A percentile compares a stretch with the other conserved stretches of the same genome.
These are phyloP conservation scores for Zygosaccharomyces rouxii DNA, from an alignment of 805 yeast species.

Conservation along the genomic window DNA sequence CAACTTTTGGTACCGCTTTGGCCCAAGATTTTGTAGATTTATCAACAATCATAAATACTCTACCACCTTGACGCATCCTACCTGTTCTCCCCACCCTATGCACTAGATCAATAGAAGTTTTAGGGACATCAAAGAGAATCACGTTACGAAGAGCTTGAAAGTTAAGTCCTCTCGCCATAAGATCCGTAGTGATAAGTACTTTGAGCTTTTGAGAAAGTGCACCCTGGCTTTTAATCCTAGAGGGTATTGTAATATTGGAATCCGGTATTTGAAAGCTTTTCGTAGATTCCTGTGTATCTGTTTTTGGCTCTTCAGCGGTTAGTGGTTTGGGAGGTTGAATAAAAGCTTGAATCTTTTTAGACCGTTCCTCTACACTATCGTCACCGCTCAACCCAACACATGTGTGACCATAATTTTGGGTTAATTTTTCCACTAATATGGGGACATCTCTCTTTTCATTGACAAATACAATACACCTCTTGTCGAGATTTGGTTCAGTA, in stretches of 20 bases:
- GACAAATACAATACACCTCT: slow-evolving; percentile 80
- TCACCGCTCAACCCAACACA: slow-evolving; percentile 65
- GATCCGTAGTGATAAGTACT: slow-evolving; percentile 81
- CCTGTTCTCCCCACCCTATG: slow-evolving; percentile 96
- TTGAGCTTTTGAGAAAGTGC: slow-evolving; percentile 38
- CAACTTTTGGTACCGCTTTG: slow-evolving; percentile 68
- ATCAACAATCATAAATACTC: slow-evolving; percentile 76
- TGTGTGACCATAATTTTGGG: slow-evolving; percentile 48
- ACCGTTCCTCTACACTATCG: slow-evolving; percentile 57
- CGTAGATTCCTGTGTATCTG: slow-evolving; percentile 2
- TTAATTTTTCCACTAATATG: slow-evolving; percentile 52
- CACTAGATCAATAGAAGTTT: slow-evolving; percentile 75
- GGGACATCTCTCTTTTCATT: slow-evolving; percentile 65
- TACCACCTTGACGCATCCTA: slow-evolving; percentile 81
- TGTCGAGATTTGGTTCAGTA: slow-evolving; percentile 68
- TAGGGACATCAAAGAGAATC: slow-evolving; percentile 79
- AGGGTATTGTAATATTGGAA: slow-evolving; percentile 33
- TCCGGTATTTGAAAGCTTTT: slow-evolving; percentile 27
- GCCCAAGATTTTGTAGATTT: slow-evolving; percentile 72
- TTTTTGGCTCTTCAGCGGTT: slow-evolving; percentile 24
- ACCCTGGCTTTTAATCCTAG: not conserved
- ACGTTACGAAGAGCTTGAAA: slow-evolving; percentile 79
- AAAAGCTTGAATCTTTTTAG: slow-evolving; percentile 54
- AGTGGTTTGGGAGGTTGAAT: slow-evolving; percentile 53
- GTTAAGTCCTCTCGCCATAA: slow-evolving; percentile 85